phyloP scores from a whole-genome alignment of 1,284 basidiomycete genomes.

The Stereum hirsutum region DNA sequence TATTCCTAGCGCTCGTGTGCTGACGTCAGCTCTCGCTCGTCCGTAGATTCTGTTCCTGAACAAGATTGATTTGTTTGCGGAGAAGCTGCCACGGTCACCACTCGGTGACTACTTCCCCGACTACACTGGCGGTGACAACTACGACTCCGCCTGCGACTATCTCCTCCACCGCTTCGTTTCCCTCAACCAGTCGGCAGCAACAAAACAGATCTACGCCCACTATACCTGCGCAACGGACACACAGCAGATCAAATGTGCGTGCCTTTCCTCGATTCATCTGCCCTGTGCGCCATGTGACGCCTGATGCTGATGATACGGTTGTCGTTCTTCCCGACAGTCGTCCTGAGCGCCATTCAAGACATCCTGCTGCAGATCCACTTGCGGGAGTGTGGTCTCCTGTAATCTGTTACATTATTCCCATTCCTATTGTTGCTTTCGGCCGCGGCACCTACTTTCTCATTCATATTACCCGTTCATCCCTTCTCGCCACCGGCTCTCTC shows the following conservation, averaged over 20 bases:
- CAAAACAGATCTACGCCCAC: constrained; percentile 83
- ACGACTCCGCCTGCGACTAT: constrained; percentile 82
- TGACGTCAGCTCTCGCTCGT: neutral
- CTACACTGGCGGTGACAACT: constrained; percentile 74
- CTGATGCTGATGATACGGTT: constrained; percentile 2
- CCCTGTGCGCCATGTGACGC: neutral
- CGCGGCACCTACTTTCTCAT: too few species aligned
- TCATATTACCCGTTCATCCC: too few species aligned
- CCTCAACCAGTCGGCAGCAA: constrained; percentile 80
- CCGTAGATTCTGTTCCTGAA: constrained; percentile 79
- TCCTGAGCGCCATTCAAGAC: constrained; percentile 75
- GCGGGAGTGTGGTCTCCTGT: constrained; percentile 80
- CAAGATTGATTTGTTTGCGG: constrained; percentile 95
- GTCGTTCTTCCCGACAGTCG: constrained; percentile 37
- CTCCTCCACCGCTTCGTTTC: constrained; percentile 81
- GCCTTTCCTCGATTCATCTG: neutral
- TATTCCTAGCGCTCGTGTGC: too few species aligned
- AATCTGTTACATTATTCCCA: too few species aligned
- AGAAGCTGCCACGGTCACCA: constrained; percentile 86
- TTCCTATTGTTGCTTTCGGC: too few species aligned
- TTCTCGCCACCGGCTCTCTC: too few species aligned
- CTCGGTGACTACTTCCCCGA: constrained; percentile 87
- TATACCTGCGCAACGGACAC: constrained; percentile 89
- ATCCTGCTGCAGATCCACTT: constrained; percentile 78
- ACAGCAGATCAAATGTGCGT: constrained; percentile 79